A percentile compares a stretch with the other conserved stretches of the same genome.
These are phyloP conservation scores for Pseudogymnoascus sp. DNA, from an alignment of 2,329 filamentous ascomycete species.

Conservation along the genomic window DNA sequence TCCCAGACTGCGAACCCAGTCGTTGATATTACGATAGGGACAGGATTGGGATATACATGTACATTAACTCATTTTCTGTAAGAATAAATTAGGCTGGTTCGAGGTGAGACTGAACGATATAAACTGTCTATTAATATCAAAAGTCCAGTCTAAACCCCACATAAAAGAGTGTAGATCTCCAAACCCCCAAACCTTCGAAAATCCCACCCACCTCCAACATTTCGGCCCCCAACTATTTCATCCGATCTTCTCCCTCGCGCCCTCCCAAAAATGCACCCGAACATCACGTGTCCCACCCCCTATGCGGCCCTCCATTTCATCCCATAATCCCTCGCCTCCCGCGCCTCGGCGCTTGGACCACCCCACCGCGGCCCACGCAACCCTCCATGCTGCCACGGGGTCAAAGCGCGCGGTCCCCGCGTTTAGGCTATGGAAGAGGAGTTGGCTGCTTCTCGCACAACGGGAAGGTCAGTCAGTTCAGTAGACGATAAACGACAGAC, in stretches of 20 bases:
- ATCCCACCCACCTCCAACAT: neutral
- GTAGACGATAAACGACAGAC: neutral
- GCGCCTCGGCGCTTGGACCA: neutral
- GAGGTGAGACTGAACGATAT: too few relatives aligned
- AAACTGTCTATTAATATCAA: too few relatives aligned
- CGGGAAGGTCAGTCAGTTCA: too few relatives aligned
- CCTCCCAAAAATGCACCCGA: neutral
- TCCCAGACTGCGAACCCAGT: too few relatives aligned
- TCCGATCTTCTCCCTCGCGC: neutral
- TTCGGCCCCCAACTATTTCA: neutral
- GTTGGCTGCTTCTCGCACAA: neutral
- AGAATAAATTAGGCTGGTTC: too few relatives aligned
- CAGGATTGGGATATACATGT: too few relatives aligned
- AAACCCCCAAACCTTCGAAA: neutral
- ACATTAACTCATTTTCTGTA: too few relatives aligned
- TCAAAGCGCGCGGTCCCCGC: constrained; percentile 2
- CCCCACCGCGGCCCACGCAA: neutral
- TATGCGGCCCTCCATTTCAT: neutral
- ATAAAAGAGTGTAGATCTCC: neutral
- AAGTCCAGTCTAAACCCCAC: neutral
- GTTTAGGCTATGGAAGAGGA: neutral
- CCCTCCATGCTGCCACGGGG: neutral
- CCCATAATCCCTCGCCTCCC: neutral
- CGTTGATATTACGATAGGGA: too few relatives aligned
- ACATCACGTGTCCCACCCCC: neutral